A percentile compares a stretch with the other conserved stretches of the same genome.
Conservation (phyloP, 768 basidiomycete species). For the Cystobasidiopsis lactophilus region DNA sequence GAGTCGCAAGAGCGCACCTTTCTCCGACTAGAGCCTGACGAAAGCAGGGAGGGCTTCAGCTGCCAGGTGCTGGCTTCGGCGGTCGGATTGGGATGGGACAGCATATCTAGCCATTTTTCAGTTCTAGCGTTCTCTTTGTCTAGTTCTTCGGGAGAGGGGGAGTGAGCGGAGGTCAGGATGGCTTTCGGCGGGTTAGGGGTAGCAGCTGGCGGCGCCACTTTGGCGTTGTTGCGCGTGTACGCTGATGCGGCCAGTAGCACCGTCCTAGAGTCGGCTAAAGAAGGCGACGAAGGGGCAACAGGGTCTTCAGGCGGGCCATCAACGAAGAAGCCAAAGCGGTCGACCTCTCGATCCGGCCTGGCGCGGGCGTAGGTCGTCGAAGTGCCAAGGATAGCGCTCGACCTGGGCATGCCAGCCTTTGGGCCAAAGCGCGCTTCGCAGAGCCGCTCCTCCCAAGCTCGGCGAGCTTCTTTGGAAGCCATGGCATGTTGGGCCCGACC, state of each 20-base stretch:
- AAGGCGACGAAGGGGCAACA: too few relatives aligned
- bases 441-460: not conserved
- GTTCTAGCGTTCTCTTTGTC: conserved; percentile 3
- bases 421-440: not conserved
- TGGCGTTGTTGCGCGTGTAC: not conserved
- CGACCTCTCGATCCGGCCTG: not conserved
- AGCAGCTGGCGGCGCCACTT: not conserved
- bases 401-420: not conserved
- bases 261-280: not conserved
- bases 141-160: not conserved
- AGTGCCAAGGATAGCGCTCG: not conserved
- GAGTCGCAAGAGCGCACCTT: too few relatives aligned
- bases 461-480: not conserved
- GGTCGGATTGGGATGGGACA: not conserved
- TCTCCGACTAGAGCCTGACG: not conserved
- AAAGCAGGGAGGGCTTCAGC: not conserved
- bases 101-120: conserved; percentile 7
- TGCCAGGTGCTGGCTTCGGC: not conserved
- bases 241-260: not conserved
- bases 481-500: not conserved
- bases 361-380: not conserved
- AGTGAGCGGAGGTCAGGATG: not conserved
- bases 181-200: not conserved
- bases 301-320: too few relatives aligned
- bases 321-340: not conserved